phyloP scores from a whole-genome alignment of 2,329 filamentous ascomycete species.

The Fusarium aywerte region DNA sequence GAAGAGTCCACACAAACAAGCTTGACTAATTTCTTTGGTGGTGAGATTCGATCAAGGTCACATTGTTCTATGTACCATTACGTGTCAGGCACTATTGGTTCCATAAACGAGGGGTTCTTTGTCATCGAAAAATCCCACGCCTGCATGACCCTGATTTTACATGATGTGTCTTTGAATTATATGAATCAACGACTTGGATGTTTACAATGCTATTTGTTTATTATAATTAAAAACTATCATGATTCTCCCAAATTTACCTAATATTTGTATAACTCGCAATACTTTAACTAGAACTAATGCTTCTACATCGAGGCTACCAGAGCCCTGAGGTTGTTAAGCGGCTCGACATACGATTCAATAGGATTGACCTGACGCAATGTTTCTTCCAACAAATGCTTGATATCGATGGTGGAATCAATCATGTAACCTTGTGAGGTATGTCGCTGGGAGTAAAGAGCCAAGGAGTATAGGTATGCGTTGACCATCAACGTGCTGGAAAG shows the following conservation, averaged over 20 bases:
- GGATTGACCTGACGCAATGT: constrained; percentile 9
- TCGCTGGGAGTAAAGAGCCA: constrained; percentile 14
- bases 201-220: background rate
- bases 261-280: background rate
- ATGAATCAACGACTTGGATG: background rate
- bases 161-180: background rate
- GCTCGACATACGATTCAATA: background rate
- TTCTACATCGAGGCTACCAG: background rate
- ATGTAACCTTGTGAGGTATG: constrained; percentile 15
- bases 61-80: background rate
- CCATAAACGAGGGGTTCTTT: background rate
- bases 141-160: background rate
- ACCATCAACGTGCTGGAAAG: constrained; percentile 25
- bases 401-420: constrained; percentile 17
- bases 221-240: background rate
- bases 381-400: constrained; percentile 2
- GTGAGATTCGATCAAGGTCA: background rate
- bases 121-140: background rate
- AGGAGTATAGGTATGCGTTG: constrained; percentile 20
- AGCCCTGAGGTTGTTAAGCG: background rate
- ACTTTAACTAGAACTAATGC: background rate
- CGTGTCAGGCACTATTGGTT: background rate
- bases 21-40: background rate
- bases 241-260: background rate
- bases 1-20: no score